These are phyloP conservation scores for Yueomyces sp. DNA, from an alignment of 1,139 yeast genomes.

Conservation along the genomic window DNA sequence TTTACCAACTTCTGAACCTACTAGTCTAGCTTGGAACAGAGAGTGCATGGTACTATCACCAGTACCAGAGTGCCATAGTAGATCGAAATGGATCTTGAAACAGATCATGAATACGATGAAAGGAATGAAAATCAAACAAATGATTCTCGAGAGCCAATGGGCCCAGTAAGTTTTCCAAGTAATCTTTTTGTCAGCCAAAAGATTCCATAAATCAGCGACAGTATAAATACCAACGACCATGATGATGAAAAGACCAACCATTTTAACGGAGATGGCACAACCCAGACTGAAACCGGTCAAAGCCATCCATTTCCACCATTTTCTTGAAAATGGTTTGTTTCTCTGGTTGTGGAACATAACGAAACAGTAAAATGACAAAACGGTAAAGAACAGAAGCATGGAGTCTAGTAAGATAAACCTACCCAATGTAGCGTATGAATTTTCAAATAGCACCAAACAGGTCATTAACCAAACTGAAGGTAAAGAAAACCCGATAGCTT, in stretches of 20 bases:
- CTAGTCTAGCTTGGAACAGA: slow-evolving; percentile 84
- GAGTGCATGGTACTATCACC: slow-evolving; percentile 98
- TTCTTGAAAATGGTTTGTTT: slow-evolving; percentile 46
- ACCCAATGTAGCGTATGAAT: slow-evolving; percentile 78
- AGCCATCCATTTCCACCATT: slow-evolving; percentile 93
- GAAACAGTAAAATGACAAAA: slow-evolving; percentile 66
- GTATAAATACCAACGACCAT: slow-evolving; percentile 68
- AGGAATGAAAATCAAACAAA: slow-evolving; percentile 54
- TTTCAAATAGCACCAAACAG: slow-evolving; percentile 75
- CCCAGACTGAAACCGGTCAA: slow-evolving; percentile 68
- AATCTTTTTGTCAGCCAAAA: slow-evolving; percentile 46
- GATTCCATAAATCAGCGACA: slow-evolving; percentile 58
- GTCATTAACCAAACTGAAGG: slow-evolving; percentile 85
- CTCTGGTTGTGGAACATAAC: slow-evolving; percentile 70
- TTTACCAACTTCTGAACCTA: slow-evolving; percentile 65
- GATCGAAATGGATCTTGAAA: slow-evolving; percentile 64
- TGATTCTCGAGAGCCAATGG: slow-evolving; percentile 57
- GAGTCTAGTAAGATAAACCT: slow-evolving; percentile 89
- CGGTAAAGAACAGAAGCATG: slow-evolving; percentile 89
- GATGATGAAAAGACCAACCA: slow-evolving; percentile 75
- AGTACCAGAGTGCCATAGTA: slow-evolving; percentile 66
- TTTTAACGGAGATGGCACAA: slow-evolving; percentile 70
- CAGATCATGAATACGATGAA: slow-evolving; percentile 45
- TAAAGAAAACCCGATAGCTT: slow-evolving; percentile 69
- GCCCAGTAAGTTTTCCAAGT: slow-evolving; percentile 36